These are phyloP conservation scores for Karstenula rhodostoma DNA, from an alignment of 2,329 filamentous ascomycete species.

Conservation along the genomic window DNA sequence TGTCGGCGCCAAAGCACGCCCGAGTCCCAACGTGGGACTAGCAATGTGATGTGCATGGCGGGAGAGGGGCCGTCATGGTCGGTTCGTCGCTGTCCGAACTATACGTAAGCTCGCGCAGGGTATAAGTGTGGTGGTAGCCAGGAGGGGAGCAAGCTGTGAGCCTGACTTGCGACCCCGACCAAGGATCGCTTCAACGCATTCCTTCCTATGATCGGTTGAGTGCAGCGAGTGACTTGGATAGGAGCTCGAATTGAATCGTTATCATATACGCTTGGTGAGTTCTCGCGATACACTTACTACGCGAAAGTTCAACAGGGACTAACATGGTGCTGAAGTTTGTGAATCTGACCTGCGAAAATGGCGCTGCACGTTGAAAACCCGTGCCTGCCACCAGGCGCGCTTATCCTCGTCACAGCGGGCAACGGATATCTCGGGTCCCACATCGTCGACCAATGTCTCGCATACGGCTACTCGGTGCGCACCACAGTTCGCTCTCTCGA, in stretches of 20 bases:
- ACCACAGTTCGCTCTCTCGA: conserved; percentile 53
- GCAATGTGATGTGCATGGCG: neutral
- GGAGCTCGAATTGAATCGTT: neutral
- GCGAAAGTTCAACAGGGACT: neutral
- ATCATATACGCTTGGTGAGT: neutral
- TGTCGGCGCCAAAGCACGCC: conserved; percentile 8
- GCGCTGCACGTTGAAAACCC: conserved; percentile 9
- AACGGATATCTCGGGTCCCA: conserved; percentile 58
- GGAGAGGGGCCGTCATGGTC: conserved; percentile 2
- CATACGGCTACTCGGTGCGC: conserved; percentile 54
- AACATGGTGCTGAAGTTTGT: neutral
- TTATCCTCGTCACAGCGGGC: conserved; percentile 54
- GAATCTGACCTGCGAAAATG: neutral
- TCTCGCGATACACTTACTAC: neutral
- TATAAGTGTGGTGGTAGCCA: neutral
- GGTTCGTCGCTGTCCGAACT: neutral
- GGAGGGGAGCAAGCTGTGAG: neutral
- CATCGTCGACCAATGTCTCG: conserved; percentile 52
- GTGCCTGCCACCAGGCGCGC: conserved; percentile 7
- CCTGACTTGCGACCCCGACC: neutral
- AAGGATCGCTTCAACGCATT: no score
- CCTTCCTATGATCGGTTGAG: no score
- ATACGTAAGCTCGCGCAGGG: neutral
- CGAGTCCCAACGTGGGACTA: neutral
- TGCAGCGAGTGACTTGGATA: neutral